Base-by-base conservation (phyloP, 345 rosid genomes). In the Viola odorata region DNA sequence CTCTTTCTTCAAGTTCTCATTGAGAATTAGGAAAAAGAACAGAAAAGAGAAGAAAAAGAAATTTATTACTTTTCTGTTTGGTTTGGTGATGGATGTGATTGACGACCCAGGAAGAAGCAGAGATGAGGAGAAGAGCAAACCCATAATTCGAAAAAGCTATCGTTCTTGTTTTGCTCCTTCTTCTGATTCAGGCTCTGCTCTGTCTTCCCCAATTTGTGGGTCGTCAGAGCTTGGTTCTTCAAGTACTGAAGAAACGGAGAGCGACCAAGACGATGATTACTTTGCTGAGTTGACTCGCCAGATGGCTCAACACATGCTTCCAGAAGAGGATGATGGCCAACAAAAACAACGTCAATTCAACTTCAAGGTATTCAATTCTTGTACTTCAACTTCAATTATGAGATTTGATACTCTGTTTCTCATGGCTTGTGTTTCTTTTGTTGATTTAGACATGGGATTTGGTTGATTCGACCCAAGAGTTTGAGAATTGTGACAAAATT, bases 221-320 rank as follows among this genome's bases (percentile, higher is more conserved):
- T 77, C 79, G 2, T 23, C 32, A 23, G 83, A 73, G 40, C 53
- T 53, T 12, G 71, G 78, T 50, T 73, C 73, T 6, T 67, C 72
- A 23, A 23, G 32, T 23, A 23, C 32, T 23, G 32, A 23, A 16
- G 79, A 70, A 51, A 71, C 72, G 15, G 78, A 77, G 41, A 74
- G 73, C 58, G 76, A 69, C 7, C 70, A 62, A 41, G 88, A 79
- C 45, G 91, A 84, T 55, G 87, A 77, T 17, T 85, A 80, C 62
- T 70, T 75, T 15, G 78, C 85, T 6, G 87, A 85, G 78, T 69
- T 89, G 81, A 81, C 86, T 59, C 91, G 87, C 9, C 87, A 75
- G 84, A 92, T 92, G 98, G 84, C 94, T 70, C 72, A 81, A 47
- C 73, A 67, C 78, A 87, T 82, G 87, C 74, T 83, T 13, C 81